Conservation (phyloP, 805 yeast species). For the Blastobotrys terrestris region DNA sequence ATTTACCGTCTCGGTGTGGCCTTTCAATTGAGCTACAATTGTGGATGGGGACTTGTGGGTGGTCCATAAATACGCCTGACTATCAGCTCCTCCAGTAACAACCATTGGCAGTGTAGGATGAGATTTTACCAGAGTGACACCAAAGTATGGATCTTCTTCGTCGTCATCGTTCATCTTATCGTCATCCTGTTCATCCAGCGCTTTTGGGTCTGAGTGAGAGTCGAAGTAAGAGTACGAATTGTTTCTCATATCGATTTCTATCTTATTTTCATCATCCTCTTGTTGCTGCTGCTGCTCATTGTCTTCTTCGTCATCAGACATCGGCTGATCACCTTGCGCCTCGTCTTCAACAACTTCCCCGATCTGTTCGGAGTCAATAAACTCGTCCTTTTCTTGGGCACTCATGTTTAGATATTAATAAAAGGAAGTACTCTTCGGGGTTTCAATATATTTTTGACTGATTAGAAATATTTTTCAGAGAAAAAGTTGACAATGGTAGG, state of each 20-base stretch:
- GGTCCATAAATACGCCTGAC: slow-evolving; percentile 86
- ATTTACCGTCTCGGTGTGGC: slow-evolving; percentile 84
- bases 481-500: no score
- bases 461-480: no score
- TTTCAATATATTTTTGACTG: no score
- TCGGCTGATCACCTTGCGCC: slow-evolving; percentile 13
- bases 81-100: slow-evolving; percentile 94
- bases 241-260: slow-evolving; percentile 83
- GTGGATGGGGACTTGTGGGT: slow-evolving; percentile 76
- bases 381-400: slow-evolving; percentile 16
- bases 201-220: slow-evolving; percentile 57
- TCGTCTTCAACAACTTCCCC: slow-evolving; percentile 21
- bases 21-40: slow-evolving; percentile 65
- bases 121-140: slow-evolving; percentile 71
- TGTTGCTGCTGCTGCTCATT: slow-evolving; percentile 25
- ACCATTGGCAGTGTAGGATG: slow-evolving; percentile 83
- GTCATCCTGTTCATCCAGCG: slow-evolving; percentile 21
- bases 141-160: not conserved
- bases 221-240: slow-evolving; percentile 89
- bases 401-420: not conserved
- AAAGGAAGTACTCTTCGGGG: no score
- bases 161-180: not conserved
- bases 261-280: slow-evolving; percentile 39
- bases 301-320: slow-evolving; percentile 36
- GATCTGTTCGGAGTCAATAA: slow-evolving; percentile 23